Evolutionary conservation across 768 basidiomycete genomes (phyloP).

Genomic region (Boletus rubroflammeus): DNA sequence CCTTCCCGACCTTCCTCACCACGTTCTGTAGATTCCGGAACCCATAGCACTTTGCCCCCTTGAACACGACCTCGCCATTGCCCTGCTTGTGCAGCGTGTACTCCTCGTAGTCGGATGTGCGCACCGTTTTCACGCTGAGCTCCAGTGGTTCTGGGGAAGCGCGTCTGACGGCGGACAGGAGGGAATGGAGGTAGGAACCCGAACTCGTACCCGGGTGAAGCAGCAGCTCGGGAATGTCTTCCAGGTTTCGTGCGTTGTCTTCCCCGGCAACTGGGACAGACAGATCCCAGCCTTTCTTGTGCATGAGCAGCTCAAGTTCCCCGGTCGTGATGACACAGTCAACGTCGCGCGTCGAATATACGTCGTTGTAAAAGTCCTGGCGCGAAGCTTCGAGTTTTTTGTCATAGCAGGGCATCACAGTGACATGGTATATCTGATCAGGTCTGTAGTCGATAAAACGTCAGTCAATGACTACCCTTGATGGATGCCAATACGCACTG

Average conservation of each 20-base stretch:
- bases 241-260: conserved; percentile 20
- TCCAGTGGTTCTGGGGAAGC: conserved; percentile 44
- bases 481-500: conserved; percentile 46
- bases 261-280: conserved; percentile 54
- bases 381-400: conserved; percentile 98
- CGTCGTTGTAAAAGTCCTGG: conserved; percentile 83
- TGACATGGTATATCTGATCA: conserved; percentile 88
- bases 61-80: conserved; percentile 69
- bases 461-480: neutral
- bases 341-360: conserved; percentile 84
- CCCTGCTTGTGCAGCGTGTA: conserved; percentile 47
- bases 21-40: conserved; percentile 97
- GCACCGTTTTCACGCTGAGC: conserved; percentile 54
- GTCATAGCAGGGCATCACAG: conserved; percentile 99
- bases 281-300: conserved; percentile 78
- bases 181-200: conserved; percentile 85
- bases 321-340: conserved; percentile 98
- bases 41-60: conserved; percentile 94
- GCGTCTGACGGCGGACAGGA: conserved; percentile 54
- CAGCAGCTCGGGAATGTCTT: conserved; percentile 65
- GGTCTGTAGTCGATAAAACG: conserved; percentile 47
- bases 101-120: conserved; percentile 77
- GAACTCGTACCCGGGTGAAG: conserved; percentile 82
- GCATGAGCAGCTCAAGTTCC: conserved; percentile 83
- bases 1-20: conserved; percentile 87